These are phyloP conservation scores for Calonectria hongkongensis DNA, from an alignment of 2,329 filamentous ascomycete species.

Conservation along the genomic window DNA sequence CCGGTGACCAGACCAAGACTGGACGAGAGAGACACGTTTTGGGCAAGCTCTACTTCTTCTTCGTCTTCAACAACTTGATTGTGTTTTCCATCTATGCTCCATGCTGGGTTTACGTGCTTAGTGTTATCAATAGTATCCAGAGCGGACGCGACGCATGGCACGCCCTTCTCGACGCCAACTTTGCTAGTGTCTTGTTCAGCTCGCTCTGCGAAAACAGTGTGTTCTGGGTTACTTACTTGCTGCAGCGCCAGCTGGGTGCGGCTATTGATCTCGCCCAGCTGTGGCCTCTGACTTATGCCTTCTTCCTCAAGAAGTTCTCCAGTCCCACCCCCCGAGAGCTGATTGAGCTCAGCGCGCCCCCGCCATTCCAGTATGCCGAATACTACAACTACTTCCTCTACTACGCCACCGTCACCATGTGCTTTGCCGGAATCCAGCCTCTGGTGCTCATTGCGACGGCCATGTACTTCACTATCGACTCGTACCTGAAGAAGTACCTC, in stretches of 20 bases:
- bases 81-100: conserved; percentile 95
- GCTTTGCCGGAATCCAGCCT: conserved; percentile 90
- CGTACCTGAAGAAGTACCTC: conserved; percentile 95
- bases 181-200: conserved; percentile 79
- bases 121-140: conserved; percentile 76
- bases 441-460: conserved; percentile 90
- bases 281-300: conserved; percentile 88
- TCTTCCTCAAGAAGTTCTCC: conserved; percentile 88
- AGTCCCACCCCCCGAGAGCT: conserved; percentile 92
- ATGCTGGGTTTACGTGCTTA: conserved; percentile 82
- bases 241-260: conserved; percentile 94
- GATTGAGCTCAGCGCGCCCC: conserved; percentile 94
- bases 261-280: conserved; percentile 95
- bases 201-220: conserved; percentile 87
- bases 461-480: conserved; percentile 91
- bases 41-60: conserved; percentile 94
- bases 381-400: conserved; percentile 99
- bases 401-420: conserved; percentile 92
- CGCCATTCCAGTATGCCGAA: conserved; percentile 93
- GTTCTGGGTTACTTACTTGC: conserved; percentile 95
- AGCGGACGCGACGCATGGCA: conserved; percentile 79
- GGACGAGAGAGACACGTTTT: conserved; percentile 94
- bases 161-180: conserved; percentile 78
- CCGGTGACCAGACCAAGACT: conserved; percentile 94
- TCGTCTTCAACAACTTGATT: conserved; percentile 96